Percentiles rank a stretch among this genome's conserved stretches.
phyloP scores from a whole-genome alignment of 2,329 filamentous ascomycete genomes.

The Colletotrichum euphorbiae region DNA sequence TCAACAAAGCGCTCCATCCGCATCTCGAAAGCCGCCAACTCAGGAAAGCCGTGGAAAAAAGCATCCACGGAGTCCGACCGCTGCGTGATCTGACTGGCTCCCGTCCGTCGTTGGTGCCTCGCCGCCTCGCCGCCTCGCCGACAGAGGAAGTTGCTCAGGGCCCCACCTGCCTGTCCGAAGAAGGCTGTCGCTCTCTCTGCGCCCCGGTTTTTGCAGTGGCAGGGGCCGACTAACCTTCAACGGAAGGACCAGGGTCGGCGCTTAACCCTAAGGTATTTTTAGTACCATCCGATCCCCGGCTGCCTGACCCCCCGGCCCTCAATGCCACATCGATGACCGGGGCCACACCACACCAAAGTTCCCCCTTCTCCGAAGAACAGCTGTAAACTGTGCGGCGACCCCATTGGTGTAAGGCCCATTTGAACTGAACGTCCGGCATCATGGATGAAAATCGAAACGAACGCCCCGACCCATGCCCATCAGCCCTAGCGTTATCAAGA shows the following conservation, averaged over 20 bases:
- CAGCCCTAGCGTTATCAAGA: conserved; percentile 10
- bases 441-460: conserved; percentile 23
- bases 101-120: conserved; percentile 6
- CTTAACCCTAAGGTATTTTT: conserved; percentile 38
- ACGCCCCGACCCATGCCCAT: conserved; percentile 20
- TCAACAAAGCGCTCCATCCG: too few relatives aligned
- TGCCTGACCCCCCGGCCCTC: conserved; percentile 18
- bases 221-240: conserved; percentile 22
- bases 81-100: too few relatives aligned
- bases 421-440: conserved; percentile 23
- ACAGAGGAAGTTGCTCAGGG: background rate
- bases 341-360: conserved; percentile 6
- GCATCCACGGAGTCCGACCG: too few relatives aligned
- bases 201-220: conserved; percentile 9
- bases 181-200: conserved; percentile 10
- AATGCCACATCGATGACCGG: conserved; percentile 19
- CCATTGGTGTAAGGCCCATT: conserved; percentile 37
- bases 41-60: too few relatives aligned
- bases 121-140: conserved; percentile 12
- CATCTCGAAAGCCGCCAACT: too few relatives aligned
- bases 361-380: background rate
- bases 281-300: conserved; percentile 23
- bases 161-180: background rate
- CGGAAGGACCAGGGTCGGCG: conserved; percentile 30
- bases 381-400: conserved; percentile 31